A percentile compares a stretch with the other conserved stretches of the same genome.
phyloP scores from a whole-genome alignment of 2,329 filamentous ascomycete genomes.

The Chalaropsis ovoidea region DNA sequence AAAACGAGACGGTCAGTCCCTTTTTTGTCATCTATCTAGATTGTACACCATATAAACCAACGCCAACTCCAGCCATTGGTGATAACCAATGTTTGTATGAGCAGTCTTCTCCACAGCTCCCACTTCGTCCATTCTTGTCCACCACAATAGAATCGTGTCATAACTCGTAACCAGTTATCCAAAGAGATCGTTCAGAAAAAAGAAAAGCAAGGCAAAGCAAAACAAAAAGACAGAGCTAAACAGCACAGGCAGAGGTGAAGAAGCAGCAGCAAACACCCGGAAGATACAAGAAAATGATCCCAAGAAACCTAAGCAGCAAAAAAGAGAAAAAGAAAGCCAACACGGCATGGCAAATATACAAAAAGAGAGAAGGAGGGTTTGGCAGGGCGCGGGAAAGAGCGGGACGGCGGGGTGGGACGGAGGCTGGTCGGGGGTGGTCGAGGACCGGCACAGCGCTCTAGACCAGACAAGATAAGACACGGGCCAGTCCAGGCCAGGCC shows the following conservation, averaged over 20 bases:
- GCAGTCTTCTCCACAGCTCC: neutral
- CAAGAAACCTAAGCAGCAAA: neutral
- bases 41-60: too few relatives aligned
- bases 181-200: neutral
- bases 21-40: too few relatives aligned
- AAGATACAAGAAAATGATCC: slow-evolving; percentile 2
- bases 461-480: neutral
- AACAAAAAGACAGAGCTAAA: neutral
- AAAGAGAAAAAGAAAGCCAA: slow-evolving; percentile 8
- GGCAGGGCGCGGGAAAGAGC: neutral
- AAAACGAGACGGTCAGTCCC: too few relatives aligned
- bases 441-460: neutral
- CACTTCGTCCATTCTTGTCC: neutral
- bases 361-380: neutral
- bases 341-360: slow-evolving; percentile 13
- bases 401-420: too few relatives aligned
- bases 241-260: neutral
- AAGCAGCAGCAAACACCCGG: slow-evolving; percentile 10
- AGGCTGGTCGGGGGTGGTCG: too few relatives aligned
- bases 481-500: neutral
- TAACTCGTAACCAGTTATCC: slow-evolving; percentile 7
- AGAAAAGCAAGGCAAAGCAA: neutral
- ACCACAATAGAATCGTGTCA: neutral
- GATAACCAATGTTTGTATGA: neutral
- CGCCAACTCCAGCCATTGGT: neutral